Evolutionary conservation across 1,284 basidiomycete genomes (phyloP).

Genomic region (Rhizopogon parksii): DNA sequence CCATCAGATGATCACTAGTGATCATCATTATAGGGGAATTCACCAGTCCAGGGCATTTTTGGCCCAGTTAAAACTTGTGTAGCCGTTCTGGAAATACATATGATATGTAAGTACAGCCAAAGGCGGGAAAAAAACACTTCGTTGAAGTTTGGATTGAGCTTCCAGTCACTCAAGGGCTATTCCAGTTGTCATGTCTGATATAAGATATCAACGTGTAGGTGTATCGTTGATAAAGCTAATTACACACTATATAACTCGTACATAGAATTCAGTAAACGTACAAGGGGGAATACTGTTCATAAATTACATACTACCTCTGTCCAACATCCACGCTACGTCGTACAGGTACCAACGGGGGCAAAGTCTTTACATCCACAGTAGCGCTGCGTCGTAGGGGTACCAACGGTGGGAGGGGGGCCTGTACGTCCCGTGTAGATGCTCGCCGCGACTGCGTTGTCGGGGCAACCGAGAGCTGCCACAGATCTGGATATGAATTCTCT

Average conservation of each 20-base stretch:
- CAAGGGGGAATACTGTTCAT: neutral
- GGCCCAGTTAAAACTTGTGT: too few species aligned
- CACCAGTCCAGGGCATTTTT: too few species aligned
- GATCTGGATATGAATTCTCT: neutral
- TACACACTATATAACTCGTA: neutral
- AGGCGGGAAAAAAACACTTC: too few species aligned
- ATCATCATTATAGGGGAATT: too few species aligned
- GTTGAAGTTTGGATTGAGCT: too few species aligned
- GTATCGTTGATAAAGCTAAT: neutral
- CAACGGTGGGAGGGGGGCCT: neutral
- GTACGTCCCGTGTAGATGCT: too few species aligned
- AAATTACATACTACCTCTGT: neutral
- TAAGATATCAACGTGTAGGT: neutral
- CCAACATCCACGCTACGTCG: neutral
- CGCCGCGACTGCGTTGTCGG: neutral
- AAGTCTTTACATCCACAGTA: neutral
- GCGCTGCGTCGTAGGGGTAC: neutral
- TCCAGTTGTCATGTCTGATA: too few species aligned
- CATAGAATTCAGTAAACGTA: neutral
- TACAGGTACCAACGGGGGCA: conserved; percentile 1
- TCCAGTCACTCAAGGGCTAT: too few species aligned
- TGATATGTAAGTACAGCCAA: too few species aligned
- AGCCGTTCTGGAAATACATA: too few species aligned
- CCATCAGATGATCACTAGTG: too few species aligned
- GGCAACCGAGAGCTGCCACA: neutral